Percentiles rank a stretch among this genome's conserved stretches.
These are phyloP conservation scores for Senna tora DNA, from an alignment of 306 rosid species.

Conservation along the genomic window DNA sequence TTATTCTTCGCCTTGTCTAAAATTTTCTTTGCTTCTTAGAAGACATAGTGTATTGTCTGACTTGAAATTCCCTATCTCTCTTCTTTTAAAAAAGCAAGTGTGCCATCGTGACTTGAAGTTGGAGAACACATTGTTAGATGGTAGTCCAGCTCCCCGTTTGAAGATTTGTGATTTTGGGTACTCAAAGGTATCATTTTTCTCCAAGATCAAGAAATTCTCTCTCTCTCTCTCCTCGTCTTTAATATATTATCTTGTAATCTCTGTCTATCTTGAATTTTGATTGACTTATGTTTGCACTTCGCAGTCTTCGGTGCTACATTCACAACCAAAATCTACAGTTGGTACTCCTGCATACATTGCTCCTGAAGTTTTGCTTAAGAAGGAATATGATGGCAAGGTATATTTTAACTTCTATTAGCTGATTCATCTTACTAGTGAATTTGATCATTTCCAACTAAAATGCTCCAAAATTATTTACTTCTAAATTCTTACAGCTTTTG, in stretches of 20 bases:
- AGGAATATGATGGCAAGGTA: constrained; percentile 99
- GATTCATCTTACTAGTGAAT: not conserved
- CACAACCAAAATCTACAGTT: constrained; percentile 97
- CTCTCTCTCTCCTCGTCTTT: not conserved
- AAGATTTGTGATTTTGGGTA: constrained; percentile 96
- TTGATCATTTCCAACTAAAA: constrained; percentile 11
- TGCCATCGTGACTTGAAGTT: constrained; percentile 95
- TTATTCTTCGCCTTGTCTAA: not conserved
- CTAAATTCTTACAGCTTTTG: not conserved
- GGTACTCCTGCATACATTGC: constrained; percentile 99
- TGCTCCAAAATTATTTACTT: not conserved
- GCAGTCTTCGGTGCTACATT: constrained; percentile 93
- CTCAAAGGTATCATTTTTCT: constrained; percentile 69
- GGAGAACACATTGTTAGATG: constrained; percentile 94
- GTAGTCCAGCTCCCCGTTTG: constrained; percentile 92
- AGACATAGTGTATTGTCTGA: constrained; percentile 29
- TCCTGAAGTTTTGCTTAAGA: constrained; percentile 94
- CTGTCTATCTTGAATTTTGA: constrained; percentile 36
- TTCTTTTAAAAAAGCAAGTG: constrained; percentile 71
- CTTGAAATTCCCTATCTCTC: constrained; percentile 28
- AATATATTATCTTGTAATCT: constrained; percentile 10
- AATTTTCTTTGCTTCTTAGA: not conserved
- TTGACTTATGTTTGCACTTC: constrained; percentile 47
- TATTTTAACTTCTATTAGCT: constrained; percentile 1
- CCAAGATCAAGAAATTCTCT: constrained; percentile 14